Percentiles rank a stretch among this genome's conserved stretches.
Conservation (phyloP, 495 filamentous ascomycete genomes). For the Aspergillus saccharolyticus region DNA sequence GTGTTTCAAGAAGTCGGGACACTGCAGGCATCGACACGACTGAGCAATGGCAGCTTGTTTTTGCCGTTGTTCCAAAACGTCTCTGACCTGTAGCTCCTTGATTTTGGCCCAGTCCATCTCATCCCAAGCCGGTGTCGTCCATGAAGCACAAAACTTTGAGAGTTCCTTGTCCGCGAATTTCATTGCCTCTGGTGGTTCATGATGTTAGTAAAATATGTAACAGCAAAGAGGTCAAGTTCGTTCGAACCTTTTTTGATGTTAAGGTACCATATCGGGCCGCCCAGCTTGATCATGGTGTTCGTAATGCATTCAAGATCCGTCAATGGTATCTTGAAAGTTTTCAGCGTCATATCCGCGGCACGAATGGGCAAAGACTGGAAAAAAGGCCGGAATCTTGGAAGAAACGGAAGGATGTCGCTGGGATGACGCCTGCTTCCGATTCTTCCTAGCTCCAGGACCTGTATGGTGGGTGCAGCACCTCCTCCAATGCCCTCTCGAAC, state of each 20-base stretch:
- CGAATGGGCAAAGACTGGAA: constrained; percentile 55
- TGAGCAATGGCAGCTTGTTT: constrained; percentile 55
- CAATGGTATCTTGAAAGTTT: constrained; percentile 59
- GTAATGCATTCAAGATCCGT: constrained; percentile 79
- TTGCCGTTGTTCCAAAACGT: constrained; percentile 63
- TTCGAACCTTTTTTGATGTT: constrained; percentile 44
- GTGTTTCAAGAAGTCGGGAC: constrained; percentile 77
- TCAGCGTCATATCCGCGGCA: constrained; percentile 56
- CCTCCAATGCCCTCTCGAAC: constrained; percentile 65
- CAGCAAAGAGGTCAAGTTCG: not conserved
- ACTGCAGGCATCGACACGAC: constrained; percentile 55
- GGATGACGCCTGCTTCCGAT: constrained; percentile 59
- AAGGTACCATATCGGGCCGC: constrained; percentile 40
- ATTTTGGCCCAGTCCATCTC: constrained; percentile 79
- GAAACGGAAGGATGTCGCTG: constrained; percentile 73
- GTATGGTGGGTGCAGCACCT: constrained; percentile 57
- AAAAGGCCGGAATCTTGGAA: constrained; percentile 57
- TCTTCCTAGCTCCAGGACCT: constrained; percentile 70
- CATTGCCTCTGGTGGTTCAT: constrained; percentile 25
- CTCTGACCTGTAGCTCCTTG: constrained; percentile 70
- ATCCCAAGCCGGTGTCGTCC: constrained; percentile 71
- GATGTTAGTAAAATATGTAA: constrained; percentile 8
- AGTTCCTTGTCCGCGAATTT: constrained; percentile 58
- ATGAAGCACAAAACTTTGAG: constrained; percentile 56
- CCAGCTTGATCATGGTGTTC: constrained; percentile 60